These are phyloP conservation scores for Plenodomus tracheiphilus DNA, from an alignment of 2,329 filamentous ascomycete species.

Conservation along the genomic window DNA sequence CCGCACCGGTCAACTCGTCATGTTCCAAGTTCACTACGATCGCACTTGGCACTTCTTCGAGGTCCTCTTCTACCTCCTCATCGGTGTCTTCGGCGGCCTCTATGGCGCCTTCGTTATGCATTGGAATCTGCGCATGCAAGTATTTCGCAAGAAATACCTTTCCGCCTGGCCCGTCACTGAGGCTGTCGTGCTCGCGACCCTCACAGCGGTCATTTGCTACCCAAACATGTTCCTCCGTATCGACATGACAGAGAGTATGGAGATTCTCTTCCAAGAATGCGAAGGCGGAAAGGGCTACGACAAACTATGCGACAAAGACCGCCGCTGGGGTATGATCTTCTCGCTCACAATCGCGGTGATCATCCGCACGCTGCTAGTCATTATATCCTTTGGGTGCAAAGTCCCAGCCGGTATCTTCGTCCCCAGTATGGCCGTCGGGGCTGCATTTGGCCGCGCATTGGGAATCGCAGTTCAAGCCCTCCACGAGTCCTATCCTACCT, in stretches of 20 bases:
- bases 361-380: constrained; percentile 80
- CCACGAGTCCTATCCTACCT: constrained; percentile 79
- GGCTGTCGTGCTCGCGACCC: constrained; percentile 77
- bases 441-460: constrained; percentile 90
- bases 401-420: constrained; percentile 98
- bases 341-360: constrained; percentile 80
- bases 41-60: constrained; percentile 98
- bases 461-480: constrained; percentile 91
- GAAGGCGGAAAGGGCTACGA: constrained; percentile 87
- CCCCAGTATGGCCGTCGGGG: constrained; percentile 95
- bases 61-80: constrained; percentile 84
- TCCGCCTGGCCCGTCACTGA: constrained; percentile 82
- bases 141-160: constrained; percentile 93
- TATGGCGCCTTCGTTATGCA: constrained; percentile 98
- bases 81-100: constrained; percentile 90
- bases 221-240: constrained; percentile 94
- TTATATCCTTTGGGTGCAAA: constrained; percentile 96
- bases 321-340: constrained; percentile 76
- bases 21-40: constrained; percentile 98
- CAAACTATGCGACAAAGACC: constrained; percentile 80
- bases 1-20: constrained; percentile 93
- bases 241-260: constrained; percentile 99
- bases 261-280: constrained; percentile 93
- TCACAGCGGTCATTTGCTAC: constrained; percentile 91
- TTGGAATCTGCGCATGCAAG: constrained; percentile 89